Evolutionary conservation across 2,329 filamentous ascomycete genomes (phyloP).

Genomic region (Aspergillus pseudoglaucus): DNA sequence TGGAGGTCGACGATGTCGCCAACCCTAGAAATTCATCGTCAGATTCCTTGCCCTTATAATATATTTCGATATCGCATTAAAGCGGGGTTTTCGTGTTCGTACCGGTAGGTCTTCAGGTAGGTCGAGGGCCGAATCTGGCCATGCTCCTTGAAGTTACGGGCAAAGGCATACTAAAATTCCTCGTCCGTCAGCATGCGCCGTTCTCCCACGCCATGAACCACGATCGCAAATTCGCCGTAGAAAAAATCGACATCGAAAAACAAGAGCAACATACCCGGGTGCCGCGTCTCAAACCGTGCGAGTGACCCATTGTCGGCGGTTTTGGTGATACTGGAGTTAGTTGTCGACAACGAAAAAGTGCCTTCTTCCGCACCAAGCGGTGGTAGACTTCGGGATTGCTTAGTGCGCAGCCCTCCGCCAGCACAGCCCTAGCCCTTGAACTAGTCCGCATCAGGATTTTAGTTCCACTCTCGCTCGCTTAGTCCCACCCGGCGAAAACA

Average conservation of each 20-base stretch:
- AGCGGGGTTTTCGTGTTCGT: slow-evolving; percentile 27
- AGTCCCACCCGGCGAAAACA: slow-evolving; percentile 12
- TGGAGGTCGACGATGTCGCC: slow-evolving; percentile 99
- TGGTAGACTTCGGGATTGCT: slow-evolving; percentile 16
- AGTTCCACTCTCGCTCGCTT: slow-evolving; percentile 16
- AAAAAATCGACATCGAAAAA: slow-evolving; percentile 1
- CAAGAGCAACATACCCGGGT: slow-evolving; percentile 61
- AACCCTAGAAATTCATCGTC: slow-evolving; percentile 56
- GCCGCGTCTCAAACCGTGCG: slow-evolving; percentile 78
- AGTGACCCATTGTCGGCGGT: slow-evolving; percentile 71
- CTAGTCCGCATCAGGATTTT: slow-evolving; percentile 13
- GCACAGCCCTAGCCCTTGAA: slow-evolving; percentile 17
- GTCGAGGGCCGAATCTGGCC: slow-evolving; percentile 89
- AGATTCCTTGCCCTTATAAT: slow-evolving; percentile 30
- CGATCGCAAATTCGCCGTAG: background rate
- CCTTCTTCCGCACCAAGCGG: slow-evolving; percentile 18
- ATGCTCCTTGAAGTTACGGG: slow-evolving; percentile 88
- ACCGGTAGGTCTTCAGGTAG: slow-evolving; percentile 92
- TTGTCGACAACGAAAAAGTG: slow-evolving; percentile 31
- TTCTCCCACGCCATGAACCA: slow-evolving; percentile 8
- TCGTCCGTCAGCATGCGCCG: slow-evolving; percentile 25
- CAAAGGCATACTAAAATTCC: slow-evolving; percentile 71
- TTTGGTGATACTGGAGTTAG: slow-evolving; percentile 38
- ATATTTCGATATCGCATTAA: slow-evolving; percentile 11
- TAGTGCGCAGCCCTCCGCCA: slow-evolving; percentile 20